Percentiles rank a stretch among this genome's conserved stretches.
These are phyloP conservation scores for Pseudovirgaria hyperparasitica DNA, from an alignment of 2,329 filamentous ascomycete species.

Conservation along the genomic window DNA sequence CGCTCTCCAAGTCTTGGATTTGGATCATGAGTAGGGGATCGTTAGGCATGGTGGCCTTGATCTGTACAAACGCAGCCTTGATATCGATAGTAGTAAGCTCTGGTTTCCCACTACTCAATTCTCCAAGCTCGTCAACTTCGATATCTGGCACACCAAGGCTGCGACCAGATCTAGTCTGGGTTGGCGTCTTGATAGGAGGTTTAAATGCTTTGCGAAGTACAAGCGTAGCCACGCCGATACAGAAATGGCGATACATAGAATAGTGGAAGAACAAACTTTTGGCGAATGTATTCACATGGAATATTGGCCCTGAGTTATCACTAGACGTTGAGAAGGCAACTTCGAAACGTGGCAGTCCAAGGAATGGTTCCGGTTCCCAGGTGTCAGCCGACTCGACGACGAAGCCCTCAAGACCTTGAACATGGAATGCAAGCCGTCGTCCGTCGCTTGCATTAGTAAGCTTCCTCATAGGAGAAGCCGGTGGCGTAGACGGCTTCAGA, in stretches of 20 bases:
- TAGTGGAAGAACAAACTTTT: slow-evolving; percentile 75
- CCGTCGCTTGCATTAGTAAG: slow-evolving; percentile 50
- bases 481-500: slow-evolving; percentile 39
- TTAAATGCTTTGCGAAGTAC: slow-evolving; percentile 45
- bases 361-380: slow-evolving; percentile 73
- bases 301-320: slow-evolving; percentile 74
- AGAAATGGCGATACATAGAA: slow-evolving; percentile 87
- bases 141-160: slow-evolving; percentile 21
- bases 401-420: slow-evolving; percentile 75
- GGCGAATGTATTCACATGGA: slow-evolving; percentile 73
- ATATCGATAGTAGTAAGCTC: slow-evolving; percentile 76
- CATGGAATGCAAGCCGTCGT: slow-evolving; percentile 65
- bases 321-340: slow-evolving; percentile 73
- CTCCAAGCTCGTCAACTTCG: slow-evolving; percentile 16
- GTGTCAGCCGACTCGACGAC: slow-evolving; percentile 79
- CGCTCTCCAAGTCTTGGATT: slow-evolving; percentile 68
- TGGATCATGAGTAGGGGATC: slow-evolving; percentile 91
- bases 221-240: slow-evolving; percentile 66
- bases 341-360: slow-evolving; percentile 78
- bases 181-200: slow-evolving; percentile 5
- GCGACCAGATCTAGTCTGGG: slow-evolving; percentile 9
- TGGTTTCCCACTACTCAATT: slow-evolving; percentile 12
- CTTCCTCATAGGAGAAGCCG: slow-evolving; percentile 40
- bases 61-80: slow-evolving; percentile 66
- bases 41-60: slow-evolving; percentile 78